Conservation (phyloP, 257 asterid genomes). For the Solanum medicagineum region DNA sequence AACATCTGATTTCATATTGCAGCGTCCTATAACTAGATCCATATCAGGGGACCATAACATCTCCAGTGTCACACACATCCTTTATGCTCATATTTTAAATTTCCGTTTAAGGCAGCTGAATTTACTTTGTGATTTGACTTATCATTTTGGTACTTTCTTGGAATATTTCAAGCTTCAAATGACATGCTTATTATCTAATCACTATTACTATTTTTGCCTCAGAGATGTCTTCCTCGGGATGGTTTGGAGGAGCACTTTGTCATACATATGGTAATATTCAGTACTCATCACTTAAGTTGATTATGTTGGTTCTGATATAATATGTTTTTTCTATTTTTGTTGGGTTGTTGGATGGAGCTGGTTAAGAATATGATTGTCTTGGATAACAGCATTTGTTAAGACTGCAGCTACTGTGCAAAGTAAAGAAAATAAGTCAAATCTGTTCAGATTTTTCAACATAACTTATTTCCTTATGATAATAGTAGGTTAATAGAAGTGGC, state of each 20-base stretch:
- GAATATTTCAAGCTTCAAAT: neutral
- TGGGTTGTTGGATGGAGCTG: neutral
- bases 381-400: neutral
- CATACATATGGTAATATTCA: slow-evolving; percentile 67
- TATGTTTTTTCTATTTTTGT: neutral
- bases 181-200: neutral
- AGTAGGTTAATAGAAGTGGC: no score
- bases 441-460: neutral
- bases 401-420: neutral
- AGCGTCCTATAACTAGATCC: no score
- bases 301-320: neutral
- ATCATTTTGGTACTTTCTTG: neutral
- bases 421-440: neutral
- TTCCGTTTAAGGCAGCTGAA: neutral
- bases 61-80: neutral
- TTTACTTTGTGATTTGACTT: neutral
- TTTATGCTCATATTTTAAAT: neutral
- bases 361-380: neutral
- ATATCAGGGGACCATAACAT: no score
- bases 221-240: slow-evolving; percentile 90
- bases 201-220: slow-evolving; percentile 5
- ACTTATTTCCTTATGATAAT: neutral
- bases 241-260: slow-evolving; percentile 89
- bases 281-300: neutral
- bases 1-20: no score